Percentiles rank a stretch among this genome's conserved stretches.
Evolutionary conservation across 2,329 filamentous ascomycete species (phyloP).

Genomic region (Penicillium olsonii): DNA sequence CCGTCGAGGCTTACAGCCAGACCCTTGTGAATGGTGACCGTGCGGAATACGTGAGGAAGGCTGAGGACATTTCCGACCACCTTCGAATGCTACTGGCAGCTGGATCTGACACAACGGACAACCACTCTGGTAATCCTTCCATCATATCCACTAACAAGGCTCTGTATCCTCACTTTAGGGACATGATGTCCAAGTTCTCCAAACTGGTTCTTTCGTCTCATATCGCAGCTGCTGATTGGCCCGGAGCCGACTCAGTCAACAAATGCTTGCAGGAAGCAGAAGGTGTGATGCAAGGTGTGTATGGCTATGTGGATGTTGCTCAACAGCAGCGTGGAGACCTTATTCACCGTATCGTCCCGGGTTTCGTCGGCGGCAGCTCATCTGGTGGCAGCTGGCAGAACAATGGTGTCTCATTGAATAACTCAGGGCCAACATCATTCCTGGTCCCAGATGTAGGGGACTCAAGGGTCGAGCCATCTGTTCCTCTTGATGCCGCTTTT

Average conservation of each 20-base stretch:
- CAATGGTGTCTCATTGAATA: constrained; percentile 62
- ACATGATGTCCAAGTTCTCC: constrained; percentile 99
- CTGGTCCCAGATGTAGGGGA: constrained; percentile 87
- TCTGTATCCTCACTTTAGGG: constrained; percentile 92
- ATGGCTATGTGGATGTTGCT: constrained; percentile 94
- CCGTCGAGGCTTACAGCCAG: constrained; percentile 86
- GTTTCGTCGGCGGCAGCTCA: constrained; percentile 84
- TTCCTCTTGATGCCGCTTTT: constrained; percentile 72
- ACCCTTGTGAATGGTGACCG: constrained; percentile 81
- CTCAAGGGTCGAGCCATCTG: constrained; percentile 67
- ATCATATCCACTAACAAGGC: constrained; percentile 99
- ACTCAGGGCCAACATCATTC: constrained; percentile 67
- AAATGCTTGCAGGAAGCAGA: constrained; percentile 98
- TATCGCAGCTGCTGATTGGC: constrained; percentile 94
- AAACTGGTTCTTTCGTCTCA: constrained; percentile 97
- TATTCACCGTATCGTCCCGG: constrained; percentile 87
- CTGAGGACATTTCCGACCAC: constrained; percentile 98
- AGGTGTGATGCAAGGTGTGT: constrained; percentile 88
- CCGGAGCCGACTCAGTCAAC: constrained; percentile 86
- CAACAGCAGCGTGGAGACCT: constrained; percentile 90
- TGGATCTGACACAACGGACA: constrained; percentile 95
- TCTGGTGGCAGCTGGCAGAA: constrained; percentile 84
- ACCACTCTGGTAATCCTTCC: constrained; percentile 97
- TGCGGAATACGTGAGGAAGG: constrained; percentile 86
- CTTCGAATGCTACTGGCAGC: constrained; percentile 89